Evolutionary conservation across 1,139 yeast species (phyloP), one percentile per base, ranked within the genome.

Genomic region (Kodamaea plutei): DNA sequence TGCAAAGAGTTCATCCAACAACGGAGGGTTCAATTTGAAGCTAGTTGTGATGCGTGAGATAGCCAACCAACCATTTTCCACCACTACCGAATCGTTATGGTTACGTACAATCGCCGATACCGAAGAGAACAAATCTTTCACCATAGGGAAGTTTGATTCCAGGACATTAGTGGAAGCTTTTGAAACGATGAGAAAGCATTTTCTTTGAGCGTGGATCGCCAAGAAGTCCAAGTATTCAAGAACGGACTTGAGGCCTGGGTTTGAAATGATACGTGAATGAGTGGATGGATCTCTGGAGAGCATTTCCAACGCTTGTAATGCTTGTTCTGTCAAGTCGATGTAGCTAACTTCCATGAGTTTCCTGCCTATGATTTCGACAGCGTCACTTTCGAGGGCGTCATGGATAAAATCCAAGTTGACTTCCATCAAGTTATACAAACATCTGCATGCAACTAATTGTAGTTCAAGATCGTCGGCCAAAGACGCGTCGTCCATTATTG

Each of bases 241-340:
- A 41, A 87, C 80, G 0, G 87, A 78, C 4, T 69, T 60, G 14
- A 89, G 56, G 6, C 93, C 84, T 22, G 84, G 80, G 36, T 76
- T 69, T 10, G 61, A 50, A 29, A 81, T 56, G 16, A 82, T 67
- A 22, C 63, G 69, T 30, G 60, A 54, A 39, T 66, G 73, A 6
- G 71, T 44, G 2, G 79, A 73, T 6, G 72, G 64, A 25, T 73
- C 70, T 36, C 79, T 60, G 1, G 88, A 77, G 8, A 83, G 73
- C 58, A 76, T 67, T 51, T 82, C 89, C 33, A 83, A 58, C 0
- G 93, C 79, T 44, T 82, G 89, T 26, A 91, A 60, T 0, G 91
- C 89, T 54, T 89, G 96, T 52, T 91, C 98, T 0, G 96, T 94
- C 36, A 91, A 64, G 53, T 91, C 98, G 33, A 91, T 89, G 52